A percentile compares a stretch with the other conserved stretches of the same genome.
phyloP scores from a whole-genome alignment of 2,329 filamentous ascomycete genomes.

The Hirsutella minnesotensis region DNA sequence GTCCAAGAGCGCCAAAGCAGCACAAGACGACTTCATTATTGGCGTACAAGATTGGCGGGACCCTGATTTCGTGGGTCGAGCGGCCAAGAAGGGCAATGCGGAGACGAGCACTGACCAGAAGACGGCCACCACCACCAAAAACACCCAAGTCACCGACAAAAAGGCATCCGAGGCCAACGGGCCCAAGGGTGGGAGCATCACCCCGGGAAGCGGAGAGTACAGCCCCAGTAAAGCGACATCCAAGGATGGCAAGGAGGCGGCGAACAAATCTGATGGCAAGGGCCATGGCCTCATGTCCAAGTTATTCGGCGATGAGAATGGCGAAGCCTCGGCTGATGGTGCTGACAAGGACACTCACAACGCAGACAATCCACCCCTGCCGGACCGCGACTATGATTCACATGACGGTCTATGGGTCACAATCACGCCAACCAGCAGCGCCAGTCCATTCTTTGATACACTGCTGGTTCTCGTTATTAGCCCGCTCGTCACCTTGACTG shows the following conservation, averaged over 20 bases:
- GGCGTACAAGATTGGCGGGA: conserved; percentile 84
- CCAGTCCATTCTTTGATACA: conserved; percentile 90
- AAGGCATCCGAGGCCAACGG: conserved; percentile 13
- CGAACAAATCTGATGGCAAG: conserved; percentile 17
- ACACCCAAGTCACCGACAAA: conserved; percentile 1
- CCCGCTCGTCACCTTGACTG: conserved; percentile 79
- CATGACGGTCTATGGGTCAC: conserved; percentile 89
- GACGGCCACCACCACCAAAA: conserved; percentile 1
- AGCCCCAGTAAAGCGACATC: conserved; percentile 8
- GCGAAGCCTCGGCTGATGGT: conserved; percentile 12
- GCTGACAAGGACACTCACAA: conserved; percentile 7
- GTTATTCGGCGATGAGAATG: conserved; percentile 34
- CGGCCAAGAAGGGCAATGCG: conserved; percentile 4
- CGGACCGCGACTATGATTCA: conserved; percentile 12
- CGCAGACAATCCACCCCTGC: conserved; percentile 2
- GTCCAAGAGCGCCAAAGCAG: conserved; percentile 9
- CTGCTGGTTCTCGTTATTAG: conserved; percentile 93
- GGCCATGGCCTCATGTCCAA: conserved; percentile 32
- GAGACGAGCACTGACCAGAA: conserved; percentile 1
- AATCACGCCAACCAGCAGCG: conserved; percentile 78
- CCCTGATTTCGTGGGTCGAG: conserved; percentile 39
- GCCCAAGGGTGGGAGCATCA: conserved; percentile 54
- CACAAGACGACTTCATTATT: conserved; percentile 52
- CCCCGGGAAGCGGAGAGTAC: conserved; percentile 64
- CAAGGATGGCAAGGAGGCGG: conserved; percentile 3